Base-by-base conservation (phyloP, 345 rosid species). In the Brassica cretica region DNA sequence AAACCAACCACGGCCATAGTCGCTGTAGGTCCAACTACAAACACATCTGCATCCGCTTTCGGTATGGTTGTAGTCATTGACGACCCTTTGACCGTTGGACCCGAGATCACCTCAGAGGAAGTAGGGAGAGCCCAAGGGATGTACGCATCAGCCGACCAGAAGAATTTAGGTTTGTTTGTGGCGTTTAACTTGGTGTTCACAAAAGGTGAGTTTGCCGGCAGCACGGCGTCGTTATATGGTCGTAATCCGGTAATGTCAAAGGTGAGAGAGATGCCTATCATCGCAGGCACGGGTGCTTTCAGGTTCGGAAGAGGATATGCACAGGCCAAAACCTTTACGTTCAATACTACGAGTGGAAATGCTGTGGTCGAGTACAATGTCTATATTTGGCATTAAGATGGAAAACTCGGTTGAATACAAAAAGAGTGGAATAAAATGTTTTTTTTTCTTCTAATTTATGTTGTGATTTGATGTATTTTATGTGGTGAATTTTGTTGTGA, bases 71-170 rank as follows among this genome's bases (percentile, higher is more conserved):
- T 70, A 63, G 79, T 89, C 85, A 79, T 79, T 19, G 93, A 89
- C 66, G 86, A 89, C 53, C 82, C 82, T 0, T 74, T 89, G 65
- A 89, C 93, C 0, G 64, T 65, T 55, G 81, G 78, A 6, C 86
- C 89, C 0, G 81, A 86, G 2, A 32, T 29, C 55, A 77, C 74
- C 81, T 89, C 91, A 15, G 75, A 77, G 41, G 21, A 79, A 16
- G 82, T 89, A 9, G 93, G 93, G 37, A 84, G 80, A 14, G 93
- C 93, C 2, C 87, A 87, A 41, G 89, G 93, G 58, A 67, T 87
- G 18, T 89, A 87, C 12, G 79, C 87, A n/a, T 66, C 64, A 0
- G 85, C 90, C 0, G 78, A 84, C 24, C 88, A 66, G 33, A 18
- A 63, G 5, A 87, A 67, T 9, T 0, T 78, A 2, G 79, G 82